Evolutionary conservation across 2,329 filamentous ascomycete genomes (phyloP), one percentile per base, ranked within the genome.

Genomic region (Aspergillus nomiae): DNA sequence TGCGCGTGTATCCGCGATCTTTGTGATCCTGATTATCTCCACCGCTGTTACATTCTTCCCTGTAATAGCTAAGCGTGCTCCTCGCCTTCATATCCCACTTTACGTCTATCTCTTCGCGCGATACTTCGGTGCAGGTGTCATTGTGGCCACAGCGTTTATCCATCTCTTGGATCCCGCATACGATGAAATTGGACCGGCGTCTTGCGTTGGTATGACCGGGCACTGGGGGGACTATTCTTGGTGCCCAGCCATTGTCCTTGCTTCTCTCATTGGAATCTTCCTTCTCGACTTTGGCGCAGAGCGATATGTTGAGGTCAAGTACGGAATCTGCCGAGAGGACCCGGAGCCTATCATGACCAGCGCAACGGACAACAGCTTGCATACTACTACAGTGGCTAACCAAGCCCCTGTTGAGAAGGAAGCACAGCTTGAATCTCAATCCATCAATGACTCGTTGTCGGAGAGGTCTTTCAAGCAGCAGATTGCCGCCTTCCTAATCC

Each of bases 201-300:
- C 79, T 30, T 86, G 83, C 63, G 82, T 85, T 4, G 84, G 84
- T 26, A 81, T 85, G 78, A 86, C 84, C 0, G 83, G 81, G 1
- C 76, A 78, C 53, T 87, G 85, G 81, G 80, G 77, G 0, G 67
- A 76, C n/a, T 87, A 84, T 72, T 76, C 80, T 0, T 87, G 85
- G 84, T 80, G 80, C 1, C 82, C 84, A 0, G 84, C 83, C 28
- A 82, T 86, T 54, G 81, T 82, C 2, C 71, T 87, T 43, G 71
- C 78, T 0, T 82, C 83, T 0, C 75, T 82, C n/a, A 78, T 84
- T 71, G 24, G 80, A 5, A 80, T 86, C 57, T 87, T 86, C 72
- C 71, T 85, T 6, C 63, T 83, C 60, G 84, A 86, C 69, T 81
- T 84, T 54, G 74, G 73, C 16, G 82, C 82, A 2, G 83, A 86